Evolutionary conservation across 345 rosid genomes (phyloP), one percentile per base, ranked within the genome.

Genomic region (Salix arbutifolia): DNA sequence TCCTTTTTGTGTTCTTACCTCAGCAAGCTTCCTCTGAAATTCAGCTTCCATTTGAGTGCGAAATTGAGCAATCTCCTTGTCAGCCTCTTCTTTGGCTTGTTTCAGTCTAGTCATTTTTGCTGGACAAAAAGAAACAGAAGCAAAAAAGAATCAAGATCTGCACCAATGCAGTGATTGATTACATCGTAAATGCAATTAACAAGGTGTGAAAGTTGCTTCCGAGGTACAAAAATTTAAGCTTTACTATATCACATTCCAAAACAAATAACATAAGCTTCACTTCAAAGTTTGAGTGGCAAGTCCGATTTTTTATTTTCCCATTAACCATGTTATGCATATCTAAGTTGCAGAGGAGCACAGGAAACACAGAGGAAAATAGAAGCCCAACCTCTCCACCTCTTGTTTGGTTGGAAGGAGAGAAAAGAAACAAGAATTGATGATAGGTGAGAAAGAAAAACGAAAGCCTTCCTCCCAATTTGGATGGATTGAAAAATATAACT

Each of bases 51-150:
- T 76, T 67, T 88, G 96, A 65, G 97, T 87, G 48, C 92, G 90
- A 78, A 85, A 86, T 72, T 85, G 96, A 60, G 94, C 89, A 78
- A 89, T 75, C 77, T 95, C 98, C 84, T 77, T 91, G 71, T 93
- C 96, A 52, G 98, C 99, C 86, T 92, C 99, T 80, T 95, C 97
- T 84, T 95, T 93, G 80, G 99, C 97, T 83, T 93, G 97, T 83
- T 89, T 93, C 86, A 95, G 79, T 53, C 96, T 87, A 72, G 91
- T 87, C 90, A 90, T 70, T 84, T 95, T 95, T 12, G 89, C 99
- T 95, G 80, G 52, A 38, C 25, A 65, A 33, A 26, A 76, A 65
- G 21, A 44, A 65, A 65, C 23, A 37, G 25, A 68, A 70, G 21
- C 62, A 48, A 44, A n/a, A 50, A 66, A 75, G 31, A 17, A 33